Evolutionary conservation across 1,284 basidiomycete genomes (phyloP).

Genomic region (Ceratobasidium sp.): DNA sequence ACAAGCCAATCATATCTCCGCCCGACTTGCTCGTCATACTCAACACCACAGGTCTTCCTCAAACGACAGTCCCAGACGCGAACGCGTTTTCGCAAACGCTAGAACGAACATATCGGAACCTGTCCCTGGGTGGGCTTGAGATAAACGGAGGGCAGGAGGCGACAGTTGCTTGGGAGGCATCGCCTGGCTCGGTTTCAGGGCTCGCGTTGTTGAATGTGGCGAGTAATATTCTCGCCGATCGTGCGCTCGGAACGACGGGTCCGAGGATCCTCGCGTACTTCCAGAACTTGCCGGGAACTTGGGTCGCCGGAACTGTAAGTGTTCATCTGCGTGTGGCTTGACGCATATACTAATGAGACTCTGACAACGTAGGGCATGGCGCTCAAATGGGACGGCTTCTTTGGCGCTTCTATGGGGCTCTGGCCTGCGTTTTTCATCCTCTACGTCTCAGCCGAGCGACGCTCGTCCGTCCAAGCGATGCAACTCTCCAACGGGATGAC

Average conservation of each 20-base stretch:
- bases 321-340: neutral
- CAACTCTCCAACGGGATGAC: conserved; percentile 81
- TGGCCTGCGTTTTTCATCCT: conserved; percentile 84
- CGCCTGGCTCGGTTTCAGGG: conserved; percentile 67
- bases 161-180: conserved; percentile 74
- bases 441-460: conserved; percentile 77
- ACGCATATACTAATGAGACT: neutral
- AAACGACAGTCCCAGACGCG: conserved; percentile 56
- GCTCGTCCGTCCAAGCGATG: conserved; percentile 80
- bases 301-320: conserved; percentile 37
- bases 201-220: conserved; percentile 74
- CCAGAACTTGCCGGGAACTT: conserved; percentile 33
- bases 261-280: conserved; percentile 30
- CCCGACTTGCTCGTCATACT: conserved; percentile 63
- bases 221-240: conserved; percentile 74
- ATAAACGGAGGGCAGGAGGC: conserved; percentile 65
- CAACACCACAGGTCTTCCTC: conserved; percentile 52
- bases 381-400: conserved; percentile 63
- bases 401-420: conserved; percentile 75
- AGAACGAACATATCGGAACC: conserved; percentile 63
- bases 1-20: conserved; percentile 60
- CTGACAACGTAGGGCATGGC: neutral
- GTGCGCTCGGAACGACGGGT: conserved; percentile 58
- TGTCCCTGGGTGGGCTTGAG: conserved; percentile 73
- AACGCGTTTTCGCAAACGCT: conserved; percentile 70